These are phyloP conservation scores for Tothia fuscella DNA, from an alignment of 2,329 filamentous ascomycete genomes.

Conservation along the genomic window DNA sequence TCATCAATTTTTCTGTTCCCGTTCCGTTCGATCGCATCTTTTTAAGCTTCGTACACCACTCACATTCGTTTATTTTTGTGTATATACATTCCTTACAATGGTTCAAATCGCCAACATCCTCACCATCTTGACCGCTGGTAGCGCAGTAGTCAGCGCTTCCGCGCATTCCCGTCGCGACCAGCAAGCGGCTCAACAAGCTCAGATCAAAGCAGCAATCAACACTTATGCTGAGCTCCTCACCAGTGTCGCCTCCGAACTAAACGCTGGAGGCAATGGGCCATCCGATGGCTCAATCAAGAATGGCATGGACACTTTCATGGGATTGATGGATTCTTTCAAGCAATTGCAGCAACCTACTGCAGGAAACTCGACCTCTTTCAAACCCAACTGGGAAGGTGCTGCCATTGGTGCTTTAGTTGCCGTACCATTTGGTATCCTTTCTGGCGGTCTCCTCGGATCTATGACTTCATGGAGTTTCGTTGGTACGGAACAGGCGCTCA, in stretches of 20 bases:
- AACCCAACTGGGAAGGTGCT: conserved; percentile 3
- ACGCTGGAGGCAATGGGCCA: neutral
- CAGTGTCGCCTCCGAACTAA: neutral
- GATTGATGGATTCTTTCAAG: neutral
- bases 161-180: neutral
- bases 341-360: neutral
- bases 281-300: neutral
- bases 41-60: too few species aligned
- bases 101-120: neutral
- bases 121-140: neutral
- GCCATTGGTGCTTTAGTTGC: neutral
- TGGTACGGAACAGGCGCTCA: neutral
- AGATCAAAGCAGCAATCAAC: neutral
- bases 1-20: too few species aligned
- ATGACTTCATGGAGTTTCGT: neutral
- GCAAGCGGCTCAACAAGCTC: neutral
- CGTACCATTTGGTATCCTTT: neutral
- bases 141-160: neutral
- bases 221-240: neutral
- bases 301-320: neutral
- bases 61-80: too few species aligned
- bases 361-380: neutral
- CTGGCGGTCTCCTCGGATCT: neutral
- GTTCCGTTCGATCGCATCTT: too few species aligned
- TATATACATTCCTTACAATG: neutral